Percentiles rank a stretch among this genome's conserved stretches.
phyloP scores from a whole-genome alignment of 768 basidiomycete genomes.

The Solioccasus polychromus region DNA sequence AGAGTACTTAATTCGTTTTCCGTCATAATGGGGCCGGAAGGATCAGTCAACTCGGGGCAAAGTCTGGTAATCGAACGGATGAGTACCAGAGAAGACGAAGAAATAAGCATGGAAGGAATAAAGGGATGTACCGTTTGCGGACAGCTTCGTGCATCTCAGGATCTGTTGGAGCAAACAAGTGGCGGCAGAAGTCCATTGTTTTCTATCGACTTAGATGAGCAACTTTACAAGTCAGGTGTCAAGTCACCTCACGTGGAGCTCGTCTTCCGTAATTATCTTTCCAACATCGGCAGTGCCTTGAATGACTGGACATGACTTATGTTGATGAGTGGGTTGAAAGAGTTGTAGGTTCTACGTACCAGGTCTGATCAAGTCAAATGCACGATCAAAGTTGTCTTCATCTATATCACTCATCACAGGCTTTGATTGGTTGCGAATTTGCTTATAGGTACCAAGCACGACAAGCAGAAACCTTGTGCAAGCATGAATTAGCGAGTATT shows the following conservation, averaged over 20 bases:
- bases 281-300: slow-evolving; percentile 6
- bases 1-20: background rate
- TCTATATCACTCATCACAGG: slow-evolving; percentile 11
- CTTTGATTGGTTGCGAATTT: slow-evolving; percentile 9
- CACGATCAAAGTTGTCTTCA: slow-evolving; percentile 12
- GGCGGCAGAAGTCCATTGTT: slow-evolving; percentile 10
- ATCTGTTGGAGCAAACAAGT: slow-evolving; percentile 4
- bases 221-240: background rate
- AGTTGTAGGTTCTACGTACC: background rate
- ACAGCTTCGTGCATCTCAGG: slow-evolving; percentile 2
- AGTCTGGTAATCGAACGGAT: background rate
- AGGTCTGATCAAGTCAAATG: slow-evolving; percentile 10
- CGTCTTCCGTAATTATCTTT: slow-evolving; percentile 6
- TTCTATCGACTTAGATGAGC: background rate
- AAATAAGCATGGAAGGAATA: background rate
- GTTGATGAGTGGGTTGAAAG: background rate
- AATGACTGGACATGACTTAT: background rate
- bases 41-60: background rate
- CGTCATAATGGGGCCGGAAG: background rate
- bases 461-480: slow-evolving; percentile 7
- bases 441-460: slow-evolving; percentile 10
- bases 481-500: background rate
- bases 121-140: background rate
- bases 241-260: slow-evolving; percentile 3
- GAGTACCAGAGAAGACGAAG: background rate